Evolutionary conservation across 1,139 yeast species (phyloP).

Genomic region (Yamadazyma pseudoaaseri): DNA sequence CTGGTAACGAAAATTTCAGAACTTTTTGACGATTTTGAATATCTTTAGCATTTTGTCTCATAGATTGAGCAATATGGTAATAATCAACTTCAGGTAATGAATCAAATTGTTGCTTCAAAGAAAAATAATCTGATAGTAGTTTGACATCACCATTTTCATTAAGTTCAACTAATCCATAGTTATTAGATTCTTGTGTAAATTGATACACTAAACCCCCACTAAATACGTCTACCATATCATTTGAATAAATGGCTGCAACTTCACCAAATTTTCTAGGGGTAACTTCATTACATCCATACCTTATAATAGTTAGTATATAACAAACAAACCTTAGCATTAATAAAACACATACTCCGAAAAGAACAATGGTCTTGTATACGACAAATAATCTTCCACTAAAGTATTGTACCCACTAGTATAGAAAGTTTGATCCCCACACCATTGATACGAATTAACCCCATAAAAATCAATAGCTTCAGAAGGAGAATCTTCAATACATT

Average conservation of each 20-base stretch:
- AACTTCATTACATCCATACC: constrained; percentile 80
- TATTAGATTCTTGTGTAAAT: constrained; percentile 82
- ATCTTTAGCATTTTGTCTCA: constrained; percentile 26
- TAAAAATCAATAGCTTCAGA: constrained; percentile 78
- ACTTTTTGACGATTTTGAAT: constrained; percentile 24
- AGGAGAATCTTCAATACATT: constrained; percentile 63
- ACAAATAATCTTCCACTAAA: constrained; percentile 67
- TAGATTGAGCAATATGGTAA: constrained; percentile 22
- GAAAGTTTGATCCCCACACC: constrained; percentile 94
- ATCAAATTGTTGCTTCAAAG: constrained; percentile 50
- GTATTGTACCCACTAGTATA: constrained; percentile 77
- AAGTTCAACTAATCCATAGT: constrained; percentile 80
- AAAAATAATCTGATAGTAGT: constrained; percentile 52
- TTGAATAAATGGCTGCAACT: constrained; percentile 66
- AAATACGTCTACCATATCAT: constrained; percentile 75
- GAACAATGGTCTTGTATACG: constrained; percentile 74
- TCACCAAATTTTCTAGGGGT: constrained; percentile 81
- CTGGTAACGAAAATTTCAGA: constrained; percentile 26
- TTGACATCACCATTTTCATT: constrained; percentile 55
- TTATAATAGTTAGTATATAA: background rate
- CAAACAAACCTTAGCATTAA: background rate
- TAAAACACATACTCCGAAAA: constrained; percentile 66
- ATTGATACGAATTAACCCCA: constrained; percentile 93
- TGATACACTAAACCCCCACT: constrained; percentile 95
- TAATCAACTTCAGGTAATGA: constrained; percentile 27